These are phyloP conservation scores for Fallopia convolvulus DNA, from an alignment of 148 eudicot genomes.

Conservation along the genomic window DNA sequence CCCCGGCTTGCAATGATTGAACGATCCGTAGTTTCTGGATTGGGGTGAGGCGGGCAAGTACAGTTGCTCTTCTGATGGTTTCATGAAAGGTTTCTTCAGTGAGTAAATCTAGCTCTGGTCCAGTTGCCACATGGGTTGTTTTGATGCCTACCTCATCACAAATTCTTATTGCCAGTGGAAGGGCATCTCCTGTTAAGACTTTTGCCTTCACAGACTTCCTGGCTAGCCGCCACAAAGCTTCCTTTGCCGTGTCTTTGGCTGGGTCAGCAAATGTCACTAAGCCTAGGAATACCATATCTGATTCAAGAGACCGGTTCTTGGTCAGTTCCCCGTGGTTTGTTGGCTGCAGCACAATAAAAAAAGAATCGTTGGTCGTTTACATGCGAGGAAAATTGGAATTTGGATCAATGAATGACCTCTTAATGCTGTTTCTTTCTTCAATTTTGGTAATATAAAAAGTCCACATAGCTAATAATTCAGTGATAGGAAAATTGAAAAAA, in stretches of 20 bases:
- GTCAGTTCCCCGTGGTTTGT: slow-evolving; percentile 3
- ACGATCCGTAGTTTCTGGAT: slow-evolving; percentile 41
- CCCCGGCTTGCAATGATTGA: slow-evolving; percentile 33
- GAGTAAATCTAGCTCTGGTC: slow-evolving; percentile 38
- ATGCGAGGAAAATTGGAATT: background rate
- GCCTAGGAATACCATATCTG: slow-evolving; percentile 41
- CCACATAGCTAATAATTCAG: too few species aligned
- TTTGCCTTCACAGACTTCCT: slow-evolving; percentile 46
- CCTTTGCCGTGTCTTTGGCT: slow-evolving; percentile 45
- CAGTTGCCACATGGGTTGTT: slow-evolving; percentile 33
- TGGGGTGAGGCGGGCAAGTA: slow-evolving; percentile 44
- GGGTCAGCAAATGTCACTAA: slow-evolving; percentile 39
- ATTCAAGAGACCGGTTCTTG: slow-evolving; percentile 20
- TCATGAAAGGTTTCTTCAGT: slow-evolving; percentile 34
- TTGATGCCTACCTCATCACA: slow-evolving; percentile 48
- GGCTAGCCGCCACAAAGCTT: slow-evolving; percentile 42
- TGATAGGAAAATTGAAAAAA: background rate
- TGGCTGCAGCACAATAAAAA: slow-evolving; percentile 19
- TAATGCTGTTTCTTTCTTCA: too few species aligned
- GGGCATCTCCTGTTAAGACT: slow-evolving; percentile 42
- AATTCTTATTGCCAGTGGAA: slow-evolving; percentile 35
- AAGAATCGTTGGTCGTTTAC: background rate
- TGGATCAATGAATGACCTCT: background rate
- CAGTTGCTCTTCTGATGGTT: slow-evolving; percentile 34
- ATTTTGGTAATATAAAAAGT: too few species aligned